Conservation (phyloP, 2,329 filamentous ascomycete species). For the Fusarium vanettenii region DNA sequence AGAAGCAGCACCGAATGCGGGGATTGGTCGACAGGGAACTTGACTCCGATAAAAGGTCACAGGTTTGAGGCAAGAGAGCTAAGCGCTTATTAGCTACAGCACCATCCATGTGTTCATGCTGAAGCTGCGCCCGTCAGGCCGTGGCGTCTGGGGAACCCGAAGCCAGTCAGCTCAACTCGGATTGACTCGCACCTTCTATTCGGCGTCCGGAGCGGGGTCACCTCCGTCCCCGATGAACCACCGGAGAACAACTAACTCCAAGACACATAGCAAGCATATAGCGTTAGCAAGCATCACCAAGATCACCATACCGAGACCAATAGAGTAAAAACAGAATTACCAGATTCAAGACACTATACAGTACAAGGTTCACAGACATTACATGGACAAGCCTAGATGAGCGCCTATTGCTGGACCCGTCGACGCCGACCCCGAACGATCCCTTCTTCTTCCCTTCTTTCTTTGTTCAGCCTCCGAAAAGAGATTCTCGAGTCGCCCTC, state of each 20-base stretch:
- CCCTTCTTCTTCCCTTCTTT: neutral
- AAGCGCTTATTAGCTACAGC: slow-evolving; percentile 5
- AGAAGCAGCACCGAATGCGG: neutral
- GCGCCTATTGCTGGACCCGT: slow-evolving; percentile 21
- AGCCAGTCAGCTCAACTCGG: neutral
- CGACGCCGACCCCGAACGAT: slow-evolving; percentile 22
- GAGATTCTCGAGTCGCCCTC: slow-evolving; percentile 29
- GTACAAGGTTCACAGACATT: slow-evolving; percentile 42
- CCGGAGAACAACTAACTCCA: neutral
- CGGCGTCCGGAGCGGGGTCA: slow-evolving; percentile 4
- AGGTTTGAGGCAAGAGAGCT: slow-evolving; percentile 1
- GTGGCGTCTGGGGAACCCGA: slow-evolving; percentile 17
- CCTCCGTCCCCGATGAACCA: neutral
- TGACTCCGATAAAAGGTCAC: slow-evolving; percentile 22
- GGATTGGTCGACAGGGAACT: slow-evolving; percentile 6
- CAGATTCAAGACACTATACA: slow-evolving; percentile 35
- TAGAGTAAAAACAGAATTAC: slow-evolving; percentile 10
- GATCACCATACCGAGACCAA: neutral
- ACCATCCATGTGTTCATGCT: neutral
- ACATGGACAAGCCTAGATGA: slow-evolving; percentile 36
- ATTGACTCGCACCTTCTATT: neutral
- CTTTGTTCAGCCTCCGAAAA: slow-evolving; percentile 22
- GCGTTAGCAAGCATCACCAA: neutral
- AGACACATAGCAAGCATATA: neutral
- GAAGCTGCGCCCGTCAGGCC: neutral